Evolutionary conservation across 805 yeast species (phyloP).

Genomic region (Candida loeiensis): DNA sequence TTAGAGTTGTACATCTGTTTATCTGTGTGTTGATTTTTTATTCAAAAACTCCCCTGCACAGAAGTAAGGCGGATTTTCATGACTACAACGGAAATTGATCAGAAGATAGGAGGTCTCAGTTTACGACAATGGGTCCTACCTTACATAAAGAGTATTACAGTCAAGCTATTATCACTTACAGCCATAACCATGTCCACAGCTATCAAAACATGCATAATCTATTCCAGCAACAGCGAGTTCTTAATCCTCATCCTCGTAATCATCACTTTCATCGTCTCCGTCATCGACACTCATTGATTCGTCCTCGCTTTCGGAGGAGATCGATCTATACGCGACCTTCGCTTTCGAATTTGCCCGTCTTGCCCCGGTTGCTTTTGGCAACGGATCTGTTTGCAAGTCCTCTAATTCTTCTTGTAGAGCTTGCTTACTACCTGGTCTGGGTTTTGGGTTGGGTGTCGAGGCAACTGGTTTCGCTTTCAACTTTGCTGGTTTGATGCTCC

Average conservation of each 20-base stretch:
- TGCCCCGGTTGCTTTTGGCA: conserved; percentile 3
- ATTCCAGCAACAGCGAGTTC: background rate
- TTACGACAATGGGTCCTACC: too few species aligned
- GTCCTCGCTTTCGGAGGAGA: conserved; percentile 19
- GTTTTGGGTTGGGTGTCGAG: conserved; percentile 3
- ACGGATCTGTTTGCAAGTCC: conserved; percentile 18
- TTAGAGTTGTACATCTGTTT: background rate
- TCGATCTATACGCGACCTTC: conserved; percentile 11
- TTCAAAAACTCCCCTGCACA: too few species aligned
- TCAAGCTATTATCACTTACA: too few species aligned
- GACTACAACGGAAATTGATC: too few species aligned
- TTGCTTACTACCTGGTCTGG: conserved; percentile 9
- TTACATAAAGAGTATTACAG: too few species aligned
- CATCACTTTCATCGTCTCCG: conserved; percentile 17
- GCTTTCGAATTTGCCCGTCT: conserved; percentile 3
- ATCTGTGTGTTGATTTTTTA: background rate
- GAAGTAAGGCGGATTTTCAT: too few species aligned
- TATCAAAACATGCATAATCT: background rate
- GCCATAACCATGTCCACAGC: too few species aligned
- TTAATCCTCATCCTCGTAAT: conserved; percentile 14
- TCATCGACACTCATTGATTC: conserved; percentile 11
- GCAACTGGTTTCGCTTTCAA: background rate
- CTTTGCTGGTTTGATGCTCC: conserved; percentile 8
- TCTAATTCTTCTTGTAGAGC: conserved; percentile 22
- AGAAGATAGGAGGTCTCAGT: too few species aligned